These are phyloP conservation scores for Davidsoniella australis DNA, from an alignment of 2,329 filamentous ascomycete genomes.

Conservation along the genomic window DNA sequence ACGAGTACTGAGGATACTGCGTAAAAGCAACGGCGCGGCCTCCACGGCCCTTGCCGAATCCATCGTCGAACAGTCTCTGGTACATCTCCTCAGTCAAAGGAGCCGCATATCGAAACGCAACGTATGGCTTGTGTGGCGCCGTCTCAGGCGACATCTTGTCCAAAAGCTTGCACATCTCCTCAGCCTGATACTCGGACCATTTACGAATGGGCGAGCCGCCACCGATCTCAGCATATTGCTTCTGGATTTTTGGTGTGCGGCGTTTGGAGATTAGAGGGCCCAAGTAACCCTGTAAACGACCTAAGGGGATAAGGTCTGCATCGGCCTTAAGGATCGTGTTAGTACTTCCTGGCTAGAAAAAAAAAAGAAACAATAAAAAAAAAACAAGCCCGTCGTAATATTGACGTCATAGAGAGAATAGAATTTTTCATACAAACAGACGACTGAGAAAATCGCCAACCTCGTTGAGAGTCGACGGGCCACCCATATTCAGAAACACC, in stretches of 20 bases:
- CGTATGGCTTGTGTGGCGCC: conserved; percentile 91
- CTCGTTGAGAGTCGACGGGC: conserved; percentile 73
- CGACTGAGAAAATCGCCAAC: conserved; percentile 80
- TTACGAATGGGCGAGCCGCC: conserved; percentile 96
- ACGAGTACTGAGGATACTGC: conserved; percentile 96
- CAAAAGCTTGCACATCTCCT: conserved; percentile 93
- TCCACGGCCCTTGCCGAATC: conserved; percentile 78
- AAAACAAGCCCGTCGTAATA: not conserved
- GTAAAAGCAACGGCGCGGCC: conserved; percentile 92
- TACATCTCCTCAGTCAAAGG: conserved; percentile 95
- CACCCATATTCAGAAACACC: conserved; percentile 99
- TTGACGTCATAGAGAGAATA: conserved; percentile 11
- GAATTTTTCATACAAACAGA: conserved; percentile 55
- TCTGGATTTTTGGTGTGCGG: conserved; percentile 87
- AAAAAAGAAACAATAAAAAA: not conserved
- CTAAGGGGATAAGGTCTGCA: conserved; percentile 87
- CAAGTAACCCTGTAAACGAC: conserved; percentile 75
- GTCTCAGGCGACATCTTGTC: conserved; percentile 84
- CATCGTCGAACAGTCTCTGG: conserved; percentile 61
- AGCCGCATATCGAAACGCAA: conserved; percentile 88
- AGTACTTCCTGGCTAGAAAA: not conserved
- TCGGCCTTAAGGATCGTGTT: conserved; percentile 45
- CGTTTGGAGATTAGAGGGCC: conserved; percentile 73
- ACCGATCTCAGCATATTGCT: conserved; percentile 89
- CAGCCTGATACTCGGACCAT: conserved; percentile 89